Conservation (phyloP, 345 rosid genomes). For the Arabis hirsuta region DNA sequence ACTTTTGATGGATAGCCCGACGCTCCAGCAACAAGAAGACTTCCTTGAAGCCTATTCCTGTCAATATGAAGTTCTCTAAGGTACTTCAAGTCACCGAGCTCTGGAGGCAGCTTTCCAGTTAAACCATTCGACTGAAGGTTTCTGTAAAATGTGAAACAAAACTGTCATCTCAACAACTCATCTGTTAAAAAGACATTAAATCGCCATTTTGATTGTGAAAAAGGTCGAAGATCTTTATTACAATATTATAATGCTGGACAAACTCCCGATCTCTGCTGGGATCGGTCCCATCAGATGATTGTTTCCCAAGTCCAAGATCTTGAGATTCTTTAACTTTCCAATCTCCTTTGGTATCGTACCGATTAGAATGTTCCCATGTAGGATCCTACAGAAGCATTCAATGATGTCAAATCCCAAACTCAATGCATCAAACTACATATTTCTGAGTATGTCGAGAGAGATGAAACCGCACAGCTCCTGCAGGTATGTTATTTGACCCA, state of each 20-base stretch:
- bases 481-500: constrained; percentile 70
- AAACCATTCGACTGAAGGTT: constrained; percentile 94
- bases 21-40: constrained; percentile 59
- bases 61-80: constrained; percentile 84
- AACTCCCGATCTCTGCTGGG: constrained; percentile 80
- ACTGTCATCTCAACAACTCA: constrained; percentile 13
- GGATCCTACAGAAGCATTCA: constrained; percentile 58
- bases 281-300: constrained; percentile 82
- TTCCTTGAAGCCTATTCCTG: constrained; percentile 88
- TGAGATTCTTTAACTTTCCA: constrained; percentile 73
- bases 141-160: constrained; percentile 54
- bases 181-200: background rate
- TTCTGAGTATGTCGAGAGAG: constrained; percentile 6
- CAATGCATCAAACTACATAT: constrained; percentile 39
- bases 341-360: constrained; percentile 90
- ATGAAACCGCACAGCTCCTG: constrained; percentile 66
- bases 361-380: constrained; percentile 69
- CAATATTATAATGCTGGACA: constrained; percentile 62
- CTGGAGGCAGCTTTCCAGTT: constrained; percentile 77
- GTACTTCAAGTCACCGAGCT: constrained; percentile 73
- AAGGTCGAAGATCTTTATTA: constrained; percentile 40
- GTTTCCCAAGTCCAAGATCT: constrained; percentile 87
- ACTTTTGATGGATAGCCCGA: constrained; percentile 40
- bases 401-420: constrained; percentile 24
- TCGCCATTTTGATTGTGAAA: background rate